Evolutionary conservation across 208 protist genomes (phyloP), one percentile per base, ranked within the genome.

Genomic region (Porcisia hertigi): DNA sequence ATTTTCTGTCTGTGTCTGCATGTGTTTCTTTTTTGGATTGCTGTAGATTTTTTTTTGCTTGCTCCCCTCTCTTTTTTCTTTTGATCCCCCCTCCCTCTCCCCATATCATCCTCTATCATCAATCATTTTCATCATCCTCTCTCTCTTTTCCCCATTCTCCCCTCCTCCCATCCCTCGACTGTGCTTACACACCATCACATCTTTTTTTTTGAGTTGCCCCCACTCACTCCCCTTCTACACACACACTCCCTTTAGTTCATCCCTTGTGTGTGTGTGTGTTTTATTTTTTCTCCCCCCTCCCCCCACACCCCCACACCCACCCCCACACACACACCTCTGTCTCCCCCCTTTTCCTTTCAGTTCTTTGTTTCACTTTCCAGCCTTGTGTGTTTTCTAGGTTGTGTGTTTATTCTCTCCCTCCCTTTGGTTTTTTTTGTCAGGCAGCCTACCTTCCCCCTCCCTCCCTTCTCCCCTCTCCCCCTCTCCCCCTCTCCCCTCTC

Each of bases 351-450:
- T 53, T 20, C 25, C 45, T 20, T 54, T 70, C 11, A 11, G 11
- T 45, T 52, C 11, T 14, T 52, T 52, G 47, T 12, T 52, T 52
- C 11, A 52, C 47, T 52, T 5, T 14, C 47, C 47, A 52, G 47
- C 47, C 47, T 52, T 30, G 30, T 30, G 30, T 30, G 30, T 30
- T 52, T 52, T 0, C 11, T 18, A 5, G 39, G 23, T 55, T 2
- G 23, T 14, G 57, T 70, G 47, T 59, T 43, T 23, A 34, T 47
- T 36, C 25, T 41, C 55, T 12, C 43, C 45, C 75, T 66, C 34
- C 58, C 53, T 34, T 63, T 76, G 55, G 25, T 80, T 34, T 71
- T 45, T 30, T 16, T 59, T 41, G 2, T 79, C 16, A 34, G 9
- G 23, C 16, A 11, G n/a, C 4, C 30, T 60, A 12, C n/a, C 6